phyloP scores from a whole-genome alignment of 2,329 filamentous ascomycete species.

The Fusarium mexicanum region DNA sequence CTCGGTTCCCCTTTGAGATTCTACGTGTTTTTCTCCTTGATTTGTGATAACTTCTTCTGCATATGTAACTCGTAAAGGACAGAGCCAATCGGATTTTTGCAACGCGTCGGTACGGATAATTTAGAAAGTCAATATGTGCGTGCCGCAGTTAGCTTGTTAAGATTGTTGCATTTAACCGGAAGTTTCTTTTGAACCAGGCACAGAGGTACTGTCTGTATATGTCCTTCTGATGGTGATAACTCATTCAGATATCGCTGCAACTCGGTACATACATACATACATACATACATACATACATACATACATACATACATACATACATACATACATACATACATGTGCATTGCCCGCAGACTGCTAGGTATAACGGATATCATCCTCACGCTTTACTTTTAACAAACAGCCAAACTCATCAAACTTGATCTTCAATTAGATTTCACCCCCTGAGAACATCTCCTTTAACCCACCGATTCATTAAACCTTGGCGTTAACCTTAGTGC shows the following conservation, averaged over 20 bases:
- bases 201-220: neutral
- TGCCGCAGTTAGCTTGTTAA: neutral
- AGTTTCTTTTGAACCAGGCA: neutral
- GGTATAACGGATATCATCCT: neutral
- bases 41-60: neutral
- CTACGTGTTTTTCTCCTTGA: neutral
- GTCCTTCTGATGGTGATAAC: neutral
- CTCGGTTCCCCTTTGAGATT: neutral
- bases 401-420: neutral
- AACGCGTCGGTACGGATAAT: neutral
- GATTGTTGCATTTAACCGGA: neutral
- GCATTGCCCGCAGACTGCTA: neutral
- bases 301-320: neutral
- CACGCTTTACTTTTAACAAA: neutral
- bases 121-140: neutral
- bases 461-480: neutral
- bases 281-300: too few species aligned
- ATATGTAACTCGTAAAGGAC: neutral
- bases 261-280: neutral
- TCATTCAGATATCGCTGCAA: neutral
- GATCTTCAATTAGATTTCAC: neutral
- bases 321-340: neutral
- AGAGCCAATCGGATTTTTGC: neutral
- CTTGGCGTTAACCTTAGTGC: neutral
- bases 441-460: neutral